phyloP scores from a whole-genome alignment of 257 asterid genomes.

The Solanum gracilifrons region DNA sequence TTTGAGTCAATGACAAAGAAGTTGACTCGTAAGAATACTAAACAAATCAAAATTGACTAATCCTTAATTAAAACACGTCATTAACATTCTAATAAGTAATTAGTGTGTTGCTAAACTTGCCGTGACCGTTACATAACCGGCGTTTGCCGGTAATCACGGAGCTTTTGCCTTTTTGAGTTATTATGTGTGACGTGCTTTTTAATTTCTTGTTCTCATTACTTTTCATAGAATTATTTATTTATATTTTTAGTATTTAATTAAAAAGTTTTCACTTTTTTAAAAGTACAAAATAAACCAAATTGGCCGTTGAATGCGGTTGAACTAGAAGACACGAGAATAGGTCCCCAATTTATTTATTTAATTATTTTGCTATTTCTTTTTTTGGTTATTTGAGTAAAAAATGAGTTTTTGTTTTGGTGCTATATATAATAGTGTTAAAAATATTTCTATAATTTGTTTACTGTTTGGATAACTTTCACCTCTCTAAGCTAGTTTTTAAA shows the following conservation, averaged over 20 bases:
- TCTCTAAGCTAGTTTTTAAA: not conserved
- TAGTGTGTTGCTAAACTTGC: not conserved
- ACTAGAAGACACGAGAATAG: not conserved
- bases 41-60: not conserved
- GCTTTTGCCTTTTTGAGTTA: slow-evolving; percentile 30
- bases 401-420: not conserved
- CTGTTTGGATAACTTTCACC: not conserved
- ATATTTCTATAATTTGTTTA: not conserved
- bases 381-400: not conserved
- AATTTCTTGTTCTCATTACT: not conserved
- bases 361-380: not conserved
- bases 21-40: not conserved
- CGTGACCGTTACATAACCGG: slow-evolving; percentile 50
- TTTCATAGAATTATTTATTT: not conserved
- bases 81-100: not conserved
- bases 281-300: not conserved
- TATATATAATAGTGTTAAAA: no score
- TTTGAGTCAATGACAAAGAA: not conserved
- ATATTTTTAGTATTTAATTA: not conserved
- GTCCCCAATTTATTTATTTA: not conserved
- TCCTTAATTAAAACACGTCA: not conserved
- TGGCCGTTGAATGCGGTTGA: not conserved
- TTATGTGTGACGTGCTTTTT: slow-evolving; percentile 18
- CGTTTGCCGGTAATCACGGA: slow-evolving; percentile 44
- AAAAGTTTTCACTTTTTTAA: not conserved